Base-by-base conservation (phyloP, 805 yeast genomes). In the Candida pseudofarinosa region DNA sequence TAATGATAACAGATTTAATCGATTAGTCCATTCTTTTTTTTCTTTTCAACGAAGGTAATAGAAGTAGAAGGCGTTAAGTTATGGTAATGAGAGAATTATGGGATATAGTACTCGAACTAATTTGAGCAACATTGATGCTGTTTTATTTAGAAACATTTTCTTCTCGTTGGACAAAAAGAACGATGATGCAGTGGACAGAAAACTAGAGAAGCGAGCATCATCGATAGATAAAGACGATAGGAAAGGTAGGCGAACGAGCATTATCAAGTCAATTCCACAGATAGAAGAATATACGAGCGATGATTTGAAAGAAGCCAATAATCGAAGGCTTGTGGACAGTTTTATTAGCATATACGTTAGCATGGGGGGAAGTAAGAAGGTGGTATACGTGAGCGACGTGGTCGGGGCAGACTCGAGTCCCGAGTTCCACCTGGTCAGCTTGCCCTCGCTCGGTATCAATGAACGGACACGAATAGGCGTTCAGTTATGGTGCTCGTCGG, bases 301-400 rank as follows among this genome's bases (percentile, higher is more conserved):
- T 10, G 53, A 51, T 30, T 40, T 56, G 6, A 32, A 44, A 13
- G 44, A 45, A 7, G 37, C 47, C n/a, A 54, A 55, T 33, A 39
- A 45, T 13, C 38, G 41, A 19, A 49, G 43, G 13, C 40, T 60
- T 41, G 42, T 57, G 3, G 65, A 59, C 38, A 46, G 56, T 8
- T 66, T 64, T 44, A 49, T 59, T 43, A 52, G 59, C n/a, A 19
- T 66, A 10, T 63, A 62, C 41, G 38, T 50, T 14, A 39, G 36
- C 7, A 39, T 37, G 4, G 51, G 38, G 10, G 45, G 34, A 13
- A 30, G 46, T 13, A 33, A 36, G 14, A 50, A 49, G 13, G 48
- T 63, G 38, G 38, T 65, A 3, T 65, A 65, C 43, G 54, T 68
- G 20, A 66, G 71, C 44, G 73, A 67, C 44, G 51, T 62, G 4